Percentiles rank a stretch among this genome's conserved stretches.
Conservation (phyloP, 192 early-diverging fungal genomes). For the Gaertneriomyces semiglobifer region DNA sequence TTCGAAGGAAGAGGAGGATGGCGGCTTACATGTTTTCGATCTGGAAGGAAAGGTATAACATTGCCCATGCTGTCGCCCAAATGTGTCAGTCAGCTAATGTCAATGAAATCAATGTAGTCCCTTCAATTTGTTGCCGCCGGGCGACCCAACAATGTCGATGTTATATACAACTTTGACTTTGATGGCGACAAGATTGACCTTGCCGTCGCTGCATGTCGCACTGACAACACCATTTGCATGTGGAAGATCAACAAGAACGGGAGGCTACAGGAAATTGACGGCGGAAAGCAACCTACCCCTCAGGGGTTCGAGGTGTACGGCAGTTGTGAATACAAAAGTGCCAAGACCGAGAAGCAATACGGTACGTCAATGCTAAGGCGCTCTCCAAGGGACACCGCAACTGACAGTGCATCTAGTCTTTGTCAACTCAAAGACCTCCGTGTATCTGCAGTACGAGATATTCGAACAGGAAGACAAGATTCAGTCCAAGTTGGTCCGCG, state of each 20-base stretch:
- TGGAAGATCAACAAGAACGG: constrained; percentile 15
- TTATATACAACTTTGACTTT: constrained; percentile 22
- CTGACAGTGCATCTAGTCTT: constrained; percentile 12
- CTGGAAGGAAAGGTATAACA: constrained; percentile 20
- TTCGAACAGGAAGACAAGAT: not conserved
- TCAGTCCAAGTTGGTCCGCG: constrained; percentile 13
- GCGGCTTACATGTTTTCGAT: constrained; percentile 20
- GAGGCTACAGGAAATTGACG: constrained; percentile 3
- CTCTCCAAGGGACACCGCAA: not conserved
- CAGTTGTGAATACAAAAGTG: constrained; percentile 19
- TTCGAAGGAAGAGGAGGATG: constrained; percentile 12
- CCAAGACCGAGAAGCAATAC: constrained; percentile 19
- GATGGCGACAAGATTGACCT: constrained; percentile 23
- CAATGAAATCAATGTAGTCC: not conserved
- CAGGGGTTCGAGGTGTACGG: constrained; percentile 20
- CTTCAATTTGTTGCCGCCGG: constrained; percentile 14
- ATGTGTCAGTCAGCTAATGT: not conserved
- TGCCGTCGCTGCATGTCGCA: constrained; percentile 21
- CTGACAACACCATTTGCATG: constrained; percentile 21
- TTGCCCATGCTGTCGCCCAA: not conserved
- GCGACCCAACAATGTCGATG: constrained; percentile 23
- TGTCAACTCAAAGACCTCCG: constrained; percentile 28
- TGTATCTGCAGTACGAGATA: constrained; percentile 26
- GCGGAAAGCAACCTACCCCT: constrained; percentile 10
- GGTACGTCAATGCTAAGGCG: constrained; percentile 3